Evolutionary conservation across 768 basidiomycete genomes (phyloP).

Genomic region (Hortiboletus campestris): DNA sequence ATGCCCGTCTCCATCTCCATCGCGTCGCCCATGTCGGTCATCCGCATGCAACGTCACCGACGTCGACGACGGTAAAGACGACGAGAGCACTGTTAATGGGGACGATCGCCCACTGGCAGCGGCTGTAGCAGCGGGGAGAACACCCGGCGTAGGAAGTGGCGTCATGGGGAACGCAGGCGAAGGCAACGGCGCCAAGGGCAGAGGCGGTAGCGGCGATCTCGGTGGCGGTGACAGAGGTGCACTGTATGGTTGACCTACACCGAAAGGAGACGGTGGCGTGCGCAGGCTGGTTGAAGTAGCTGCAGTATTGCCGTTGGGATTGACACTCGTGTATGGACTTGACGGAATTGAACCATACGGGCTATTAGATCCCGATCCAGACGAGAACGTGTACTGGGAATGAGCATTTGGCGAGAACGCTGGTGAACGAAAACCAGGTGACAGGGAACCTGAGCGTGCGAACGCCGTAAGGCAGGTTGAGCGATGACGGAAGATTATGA

Average conservation of each 20-base stretch:
- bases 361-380: conserved; percentile 8
- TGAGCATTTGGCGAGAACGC: conserved; percentile 1
- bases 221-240: conserved; percentile 26
- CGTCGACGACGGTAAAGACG: conserved; percentile 10
- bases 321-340: neutral
- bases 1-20: neutral
- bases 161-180: conserved; percentile 7
- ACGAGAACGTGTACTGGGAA: conserved; percentile 22
- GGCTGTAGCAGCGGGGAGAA: conserved; percentile 5
- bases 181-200: conserved; percentile 15
- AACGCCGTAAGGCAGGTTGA: conserved; percentile 1
- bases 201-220: conserved; percentile 20
- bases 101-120: conserved; percentile 19
- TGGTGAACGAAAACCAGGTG: conserved; percentile 25
- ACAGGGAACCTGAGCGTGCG: conserved; percentile 14
- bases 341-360: conserved; percentile 4
- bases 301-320: neutral
- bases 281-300: conserved; percentile 4
- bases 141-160: neutral
- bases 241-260: neutral
- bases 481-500: conserved; percentile 7
- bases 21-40: neutral
- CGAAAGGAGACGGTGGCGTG: conserved; percentile 8
- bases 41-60: neutral
- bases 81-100: conserved; percentile 12